Evolutionary conservation across 805 yeast genomes (phyloP), one percentile per base, ranked within the genome.

Genomic region (Tanozyma kutaoensis): DNA sequence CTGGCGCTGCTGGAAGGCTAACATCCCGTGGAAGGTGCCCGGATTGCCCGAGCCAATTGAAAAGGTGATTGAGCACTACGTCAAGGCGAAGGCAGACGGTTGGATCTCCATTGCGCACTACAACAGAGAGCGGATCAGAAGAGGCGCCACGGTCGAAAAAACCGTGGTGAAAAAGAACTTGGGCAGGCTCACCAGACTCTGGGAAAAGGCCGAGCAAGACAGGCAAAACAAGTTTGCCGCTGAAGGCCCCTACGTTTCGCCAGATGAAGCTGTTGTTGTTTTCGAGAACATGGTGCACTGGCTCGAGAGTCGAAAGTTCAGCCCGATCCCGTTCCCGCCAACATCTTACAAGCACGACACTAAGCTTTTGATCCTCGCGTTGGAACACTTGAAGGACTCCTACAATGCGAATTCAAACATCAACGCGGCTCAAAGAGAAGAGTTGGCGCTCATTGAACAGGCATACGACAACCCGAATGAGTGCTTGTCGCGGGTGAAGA

Each of bases 1-100:
- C 0, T 91, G 99, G 99, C 62, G 98, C 48, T 91, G 97, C 49
- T 91, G 99, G 99, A 91, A 91, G 49, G 98, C 98, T 3, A 88
- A 91, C 45, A 78, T 91, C 32, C 95, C 96, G 1, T 91, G 97
- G 97, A 75, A 82, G 39, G 97, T 91, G 11, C 94, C 95, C 1
- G 97, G 97, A 0, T 60, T 91, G 53, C 98, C 99, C 2, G 78
- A 69, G 28, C 96, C 96, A 0, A 71, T 91, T 15, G 91, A 76
- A 38, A 69, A 72, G 24, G 81, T 91, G 21, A 86, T 91, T 34
- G 77, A 81, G 43, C 69, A 95, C 24, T 91, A 91, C 43, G 76
- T 91, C 26, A 77, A 84, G 43, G 94, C 95, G 1, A 88, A 91
- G 48, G 95, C 97, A 2, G 96, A 88, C 41, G 93, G 94, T 5